These are phyloP conservation scores for Aspergillus affinis DNA, from an alignment of 495 filamentous ascomycete species.

Conservation along the genomic window DNA sequence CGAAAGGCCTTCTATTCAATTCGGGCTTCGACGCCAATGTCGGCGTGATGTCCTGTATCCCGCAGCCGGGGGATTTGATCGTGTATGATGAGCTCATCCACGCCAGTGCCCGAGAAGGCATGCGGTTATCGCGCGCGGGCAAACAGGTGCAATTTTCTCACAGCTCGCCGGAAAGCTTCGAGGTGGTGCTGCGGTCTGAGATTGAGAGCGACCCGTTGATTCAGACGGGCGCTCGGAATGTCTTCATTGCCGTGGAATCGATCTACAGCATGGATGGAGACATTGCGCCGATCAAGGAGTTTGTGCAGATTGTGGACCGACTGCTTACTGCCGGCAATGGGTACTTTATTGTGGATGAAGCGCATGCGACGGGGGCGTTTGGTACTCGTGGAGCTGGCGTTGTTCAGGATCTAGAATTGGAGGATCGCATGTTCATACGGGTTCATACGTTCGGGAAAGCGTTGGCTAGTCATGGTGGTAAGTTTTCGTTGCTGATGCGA, in stretches of 20 bases:
- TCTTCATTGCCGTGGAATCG: conserved; percentile 69
- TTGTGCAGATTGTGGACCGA: conserved; percentile 56
- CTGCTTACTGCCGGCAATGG: conserved; percentile 58
- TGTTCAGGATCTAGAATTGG: conserved; percentile 65
- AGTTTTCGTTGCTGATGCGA: conserved; percentile 14
- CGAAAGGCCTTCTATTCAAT: conserved; percentile 68
- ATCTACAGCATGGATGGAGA: conserved; percentile 90
- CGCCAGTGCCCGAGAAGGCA: conserved; percentile 76
- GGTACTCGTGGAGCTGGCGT: conserved; percentile 64
- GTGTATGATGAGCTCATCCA: conserved; percentile 75
- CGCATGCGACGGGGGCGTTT: conserved; percentile 69
- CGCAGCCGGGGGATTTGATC: conserved; percentile 67
- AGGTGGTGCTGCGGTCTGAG: conserved; percentile 37
- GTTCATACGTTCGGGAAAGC: conserved; percentile 80
- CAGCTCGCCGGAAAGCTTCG: conserved; percentile 51
- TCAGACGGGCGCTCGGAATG: conserved; percentile 34
- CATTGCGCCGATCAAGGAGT: conserved; percentile 59
- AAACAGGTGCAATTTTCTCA: conserved; percentile 57
- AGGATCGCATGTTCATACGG: conserved; percentile 64
- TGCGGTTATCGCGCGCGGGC: conserved; percentile 62
- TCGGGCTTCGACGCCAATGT: conserved; percentile 78
- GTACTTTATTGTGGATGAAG: conserved; percentile 76
- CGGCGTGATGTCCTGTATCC: conserved; percentile 64
- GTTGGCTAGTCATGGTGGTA: conserved; percentile 70
- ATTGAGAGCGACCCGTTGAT: conserved; percentile 31